A percentile compares a stretch with the other conserved stretches of the same genome.
phyloP scores from a whole-genome alignment of 768 basidiomycete species.

The Podaxis sp. region DNA sequence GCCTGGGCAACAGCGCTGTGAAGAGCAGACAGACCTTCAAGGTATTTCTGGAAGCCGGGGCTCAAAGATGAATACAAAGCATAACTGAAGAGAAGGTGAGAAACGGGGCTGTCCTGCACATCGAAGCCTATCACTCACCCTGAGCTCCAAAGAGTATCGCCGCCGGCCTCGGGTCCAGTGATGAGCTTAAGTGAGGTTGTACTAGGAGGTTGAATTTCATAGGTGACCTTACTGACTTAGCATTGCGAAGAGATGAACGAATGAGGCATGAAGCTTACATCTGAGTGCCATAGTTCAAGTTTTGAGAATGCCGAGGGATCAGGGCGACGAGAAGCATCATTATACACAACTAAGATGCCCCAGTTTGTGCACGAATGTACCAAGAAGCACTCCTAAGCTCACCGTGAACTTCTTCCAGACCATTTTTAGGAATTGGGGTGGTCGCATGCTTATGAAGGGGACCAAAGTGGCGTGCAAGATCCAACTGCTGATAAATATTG shows the following conservation, averaged over 20 bases:
- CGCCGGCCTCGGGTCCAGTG: slow-evolving; percentile 67
- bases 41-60: slow-evolving; percentile 68
- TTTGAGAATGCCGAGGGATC: slow-evolving; percentile 67
- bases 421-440: slow-evolving; percentile 71
- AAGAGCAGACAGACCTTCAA: slow-evolving; percentile 70
- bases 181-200: slow-evolving; percentile 75
- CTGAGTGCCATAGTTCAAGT: slow-evolving; percentile 79
- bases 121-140: slow-evolving; percentile 42
- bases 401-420: slow-evolving; percentile 78
- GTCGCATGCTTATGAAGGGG: slow-evolving; percentile 83
- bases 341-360: slow-evolving; percentile 58
- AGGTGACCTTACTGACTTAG: slow-evolving; percentile 46
- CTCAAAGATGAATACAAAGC: slow-evolving; percentile 84
- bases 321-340: slow-evolving; percentile 59
- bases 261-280: slow-evolving; percentile 39
- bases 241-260: background rate
- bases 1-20: slow-evolving; percentile 81
- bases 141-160: slow-evolving; percentile 81
- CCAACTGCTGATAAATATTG: slow-evolving; percentile 64
- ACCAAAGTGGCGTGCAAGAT: slow-evolving; percentile 70
- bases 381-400: background rate
- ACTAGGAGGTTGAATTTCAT: slow-evolving; percentile 81
- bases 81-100: slow-evolving; percentile 42
- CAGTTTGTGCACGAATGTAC: background rate
- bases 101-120: background rate